Base-by-base conservation (phyloP, 2,329 filamentous ascomycete species). In the Fusarium protoensiforme region DNA sequence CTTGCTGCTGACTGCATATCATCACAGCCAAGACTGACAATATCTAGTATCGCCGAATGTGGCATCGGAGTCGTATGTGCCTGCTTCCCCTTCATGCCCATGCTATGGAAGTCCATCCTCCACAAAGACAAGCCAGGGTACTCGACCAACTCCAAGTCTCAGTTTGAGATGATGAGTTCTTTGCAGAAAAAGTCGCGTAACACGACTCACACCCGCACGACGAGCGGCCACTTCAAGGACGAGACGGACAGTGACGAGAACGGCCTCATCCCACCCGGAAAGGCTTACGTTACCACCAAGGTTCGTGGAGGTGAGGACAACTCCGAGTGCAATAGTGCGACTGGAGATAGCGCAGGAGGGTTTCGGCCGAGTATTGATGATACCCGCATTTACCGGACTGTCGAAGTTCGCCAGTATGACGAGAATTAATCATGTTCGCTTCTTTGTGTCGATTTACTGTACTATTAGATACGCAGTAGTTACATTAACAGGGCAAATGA, bases 41-140 rank as follows among this genome's bases (percentile, higher is more conserved):
- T 0, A 3, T 2, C 0, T 1, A 72, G 69, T 9, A 72, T 72
- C 38, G 69, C 69, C 2, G 69, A 72, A 38, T 72, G 69, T 8
- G 69, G 69, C 0, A 72, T 72, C 5, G 69, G 69, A 10, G 57
- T 72, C 10, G 69, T 70, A 11, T 72, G 69, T 4, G 69, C 69
- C 2, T 72, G 69, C n/a, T 72, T 72, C 20, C 69, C 69, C 0
- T 72, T 72, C n/a, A 60, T 72, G 57, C 69, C 69, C 1, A 72
- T 72, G 69, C 16, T 72, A 10, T 72, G 69, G 69, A 72, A 72
- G n/a, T 72, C 69, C 1, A 63, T 72, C 5, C 61, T 72, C 3
- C 65, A 73, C 18, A 72, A 70, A 2, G 61, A 73, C 1, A 72
- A 72, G 4, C 61, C 69, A 1, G 69, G 69, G 1, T 72, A 72